Evolutionary conservation across 176 grass and related monocot genomes (phyloP), one percentile per base, ranked within the genome.

Genomic region (Ampelocalamus luodianensis): DNA sequence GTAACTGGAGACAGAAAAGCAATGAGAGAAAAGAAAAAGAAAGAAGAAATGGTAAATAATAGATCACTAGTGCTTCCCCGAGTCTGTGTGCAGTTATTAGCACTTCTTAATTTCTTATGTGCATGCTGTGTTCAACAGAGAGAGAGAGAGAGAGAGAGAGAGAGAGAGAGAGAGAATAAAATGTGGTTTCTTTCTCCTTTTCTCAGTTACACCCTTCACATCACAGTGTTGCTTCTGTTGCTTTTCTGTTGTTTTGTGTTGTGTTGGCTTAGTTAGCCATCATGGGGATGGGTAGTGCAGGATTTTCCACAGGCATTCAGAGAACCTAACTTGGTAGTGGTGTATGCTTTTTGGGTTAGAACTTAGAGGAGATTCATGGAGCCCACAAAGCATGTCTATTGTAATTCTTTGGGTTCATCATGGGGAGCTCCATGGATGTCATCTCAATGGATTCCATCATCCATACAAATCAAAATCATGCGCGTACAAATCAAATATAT

Each of bases 251-350:
- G 18, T n/a, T 14, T 82, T 66, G 43, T 69, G 26, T 76, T 70
- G 9, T 61, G 63, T 38, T 61, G 48, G 71, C 76, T 87, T 76
- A 66, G 13, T 87, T 76, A 66, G 13, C 12, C 16, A 58, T 45
- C 44, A 58, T 10, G 55, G 22, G 20, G 55, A 20, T 58, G 54
- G 55, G 22, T 58, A 58, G 55, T n/a, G 55, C 55, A 58, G 55
- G 55, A 58, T 23, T n/a, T 58, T 58, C 55, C 20, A 56, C 54
- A n/a, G 67, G 3, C 55, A 72, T 62, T 24, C 65, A 44, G 42
- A 46, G 43, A 86, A 27, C 29, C 66, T 37, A 69, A 78, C 18
- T 18, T 24, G 7, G 36, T 5, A 66, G 46, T 58, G 29, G 61
- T 76, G 70, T 51, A 36, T 55, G 32, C 45, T 13, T 65, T 65